Conservation (phyloP, 441 rosid genomes). For the Brassica hybrid region DNA sequence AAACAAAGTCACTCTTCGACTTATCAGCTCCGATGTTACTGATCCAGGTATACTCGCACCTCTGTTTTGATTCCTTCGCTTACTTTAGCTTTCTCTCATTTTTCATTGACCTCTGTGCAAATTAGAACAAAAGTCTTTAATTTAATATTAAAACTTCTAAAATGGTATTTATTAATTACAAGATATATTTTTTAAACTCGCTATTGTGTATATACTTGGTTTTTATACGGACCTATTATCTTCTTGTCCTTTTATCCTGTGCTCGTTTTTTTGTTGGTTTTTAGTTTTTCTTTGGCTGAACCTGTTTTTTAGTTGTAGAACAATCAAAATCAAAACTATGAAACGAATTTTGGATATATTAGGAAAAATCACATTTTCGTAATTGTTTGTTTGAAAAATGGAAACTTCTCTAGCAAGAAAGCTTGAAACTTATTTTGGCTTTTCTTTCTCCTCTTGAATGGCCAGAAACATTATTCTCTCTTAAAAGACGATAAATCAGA, state of each 20-base stretch:
- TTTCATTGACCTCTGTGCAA: not conserved
- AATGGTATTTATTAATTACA: not conserved
- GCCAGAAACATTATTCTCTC: constrained; percentile 18
- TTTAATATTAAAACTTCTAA: not conserved
- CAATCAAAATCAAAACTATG: not conserved
- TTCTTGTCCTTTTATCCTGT: not conserved
- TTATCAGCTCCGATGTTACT: constrained; percentile 59
- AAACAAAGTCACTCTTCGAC: constrained; percentile 63
- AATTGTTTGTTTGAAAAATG: constrained; percentile 5
- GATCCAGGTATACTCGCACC: constrained; percentile 45
- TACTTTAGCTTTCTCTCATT: not conserved
- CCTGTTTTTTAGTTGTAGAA: not conserved
- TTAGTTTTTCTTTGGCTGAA: too few species aligned
- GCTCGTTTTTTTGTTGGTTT: not conserved
- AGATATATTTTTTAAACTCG: not conserved
- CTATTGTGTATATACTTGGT: not conserved
- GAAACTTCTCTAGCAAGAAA: constrained; percentile 34
- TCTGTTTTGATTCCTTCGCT: not conserved
- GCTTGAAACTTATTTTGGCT: constrained; percentile 4
- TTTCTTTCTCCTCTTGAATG: not conserved
- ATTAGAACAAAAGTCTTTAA: not conserved
- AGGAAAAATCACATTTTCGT: constrained; percentile 6
- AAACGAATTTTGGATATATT: not conserved
- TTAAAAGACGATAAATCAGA: constrained; percentile 21
- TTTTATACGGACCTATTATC: constrained; percentile 7